phyloP scores from a whole-genome alignment of 2,329 filamentous ascomycete genomes.

The Seiridium unicorne region DNA sequence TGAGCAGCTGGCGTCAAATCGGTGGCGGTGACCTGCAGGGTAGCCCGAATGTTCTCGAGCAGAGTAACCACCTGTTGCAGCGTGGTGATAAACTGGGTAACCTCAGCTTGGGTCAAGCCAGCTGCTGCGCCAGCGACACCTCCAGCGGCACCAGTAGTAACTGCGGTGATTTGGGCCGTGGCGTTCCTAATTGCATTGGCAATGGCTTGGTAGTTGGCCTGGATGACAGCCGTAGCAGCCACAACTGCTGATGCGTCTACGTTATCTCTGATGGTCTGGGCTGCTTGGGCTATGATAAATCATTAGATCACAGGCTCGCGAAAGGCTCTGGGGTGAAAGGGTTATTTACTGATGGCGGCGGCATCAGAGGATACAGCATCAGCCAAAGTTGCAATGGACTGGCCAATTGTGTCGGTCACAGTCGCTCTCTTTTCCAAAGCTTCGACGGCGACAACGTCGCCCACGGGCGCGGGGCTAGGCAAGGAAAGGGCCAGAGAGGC shows the following conservation, averaged over 20 bases:
- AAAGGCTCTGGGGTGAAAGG: background rate
- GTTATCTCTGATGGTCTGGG: background rate
- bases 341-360: background rate
- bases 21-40: background rate
- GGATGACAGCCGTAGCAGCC: background rate
- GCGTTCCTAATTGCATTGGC: background rate
- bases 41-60: background rate
- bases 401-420: background rate
- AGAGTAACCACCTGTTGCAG: background rate
- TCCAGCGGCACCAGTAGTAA: background rate
- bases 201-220: background rate
- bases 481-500: conserved; percentile 4
- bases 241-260: background rate
- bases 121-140: background rate
- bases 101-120: background rate
- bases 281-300: background rate
- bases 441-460: background rate
- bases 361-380: background rate
- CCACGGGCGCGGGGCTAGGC: background rate
- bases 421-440: conserved; percentile 3
- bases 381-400: background rate
- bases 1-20: background rate
- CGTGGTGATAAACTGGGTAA: background rate
- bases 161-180: background rate
- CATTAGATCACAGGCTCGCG: background rate